Evolutionary conservation across 306 rosid species (phyloP), one percentile per base, ranked within the genome.

Genomic region (Vicia sativa): DNA sequence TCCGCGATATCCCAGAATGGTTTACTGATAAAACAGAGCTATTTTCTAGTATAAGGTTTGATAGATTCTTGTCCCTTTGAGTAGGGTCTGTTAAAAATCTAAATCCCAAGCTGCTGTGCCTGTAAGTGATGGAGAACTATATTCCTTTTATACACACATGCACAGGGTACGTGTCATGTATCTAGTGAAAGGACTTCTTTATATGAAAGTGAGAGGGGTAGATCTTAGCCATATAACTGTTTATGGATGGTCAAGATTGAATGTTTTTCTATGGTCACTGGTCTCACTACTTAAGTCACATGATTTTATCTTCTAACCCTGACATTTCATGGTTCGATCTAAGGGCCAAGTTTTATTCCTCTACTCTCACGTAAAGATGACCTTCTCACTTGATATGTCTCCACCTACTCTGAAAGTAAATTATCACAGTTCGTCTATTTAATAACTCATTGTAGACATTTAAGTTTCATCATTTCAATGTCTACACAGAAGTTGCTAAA

Each of bases 1-100:
- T 95, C 73, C 99, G 96, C 65, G 97, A 90, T 78, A 95, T 90
- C 68, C 99, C 99, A 2, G 85, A 81, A 39, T 95, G 99, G 99
- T 95, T 95, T 81, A 95, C 97, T 21, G 99, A 95, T 84, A 95
- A 89, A 85, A 4, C 92, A 43, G 99, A 95, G 91, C 83, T 95
- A 71, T 95, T 95, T 78, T 9, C 85, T 64, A 95, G 97, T 68
- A 88, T 95, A 87, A 88, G 99, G 99, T 95, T 71, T 49, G 73
- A 53, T 67, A 42, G 43, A 46, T 75, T 73, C 49, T 37, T 44
- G 44, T 79, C 44, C 42, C 62, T 46, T 37, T 39, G 42, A 68
- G 54, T 49, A n/a, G 67, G 52, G 15, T 35, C 43, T 42, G 35
- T 65, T 42, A 63, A 74, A 65, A 60, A 49, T 31, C 16, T 56